A percentile compares a stretch with the other conserved stretches of the same genome.
Evolutionary conservation across 441 rosid species (phyloP).

Genomic region (Populus hybrid): DNA sequence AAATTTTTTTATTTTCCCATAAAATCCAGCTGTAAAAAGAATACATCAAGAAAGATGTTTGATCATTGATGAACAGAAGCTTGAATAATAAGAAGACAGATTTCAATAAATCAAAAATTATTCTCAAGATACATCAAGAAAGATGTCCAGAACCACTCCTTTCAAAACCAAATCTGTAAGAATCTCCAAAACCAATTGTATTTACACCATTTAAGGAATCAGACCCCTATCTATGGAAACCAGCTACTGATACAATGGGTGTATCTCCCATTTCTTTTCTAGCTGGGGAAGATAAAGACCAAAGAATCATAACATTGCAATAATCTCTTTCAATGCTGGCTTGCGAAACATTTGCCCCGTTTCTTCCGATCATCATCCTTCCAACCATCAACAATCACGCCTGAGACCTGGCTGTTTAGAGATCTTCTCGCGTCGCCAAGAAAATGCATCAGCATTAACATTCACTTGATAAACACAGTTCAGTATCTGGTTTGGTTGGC

Average conservation of each 20-base stretch:
- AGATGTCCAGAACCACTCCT: background rate
- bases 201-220: background rate
- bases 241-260: background rate
- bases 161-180: background rate
- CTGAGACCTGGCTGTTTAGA: background rate
- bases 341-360: too few relatives aligned
- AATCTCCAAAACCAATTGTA: background rate
- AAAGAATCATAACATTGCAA: background rate
- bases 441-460: background rate
- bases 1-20: too few relatives aligned
- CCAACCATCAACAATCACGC: background rate
- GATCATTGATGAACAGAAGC: too few relatives aligned
- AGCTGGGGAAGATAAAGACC: background rate
- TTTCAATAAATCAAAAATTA: too few relatives aligned
- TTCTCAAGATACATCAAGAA: too few relatives aligned
- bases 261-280: background rate
- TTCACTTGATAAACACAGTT: background rate
- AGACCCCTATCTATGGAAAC: background rate
- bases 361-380: too few relatives aligned
- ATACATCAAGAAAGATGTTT: too few relatives aligned
- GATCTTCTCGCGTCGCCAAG: background rate
- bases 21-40: too few relatives aligned
- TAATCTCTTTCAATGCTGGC: too few relatives aligned
- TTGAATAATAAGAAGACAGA: too few relatives aligned
- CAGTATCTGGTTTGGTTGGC: constrained; percentile 27